Percentiles rank a stretch among this genome's conserved stretches.
These are phyloP conservation scores for Botrytis porri DNA, from an alignment of 2,329 filamentous ascomycete genomes.

Conservation along the genomic window DNA sequence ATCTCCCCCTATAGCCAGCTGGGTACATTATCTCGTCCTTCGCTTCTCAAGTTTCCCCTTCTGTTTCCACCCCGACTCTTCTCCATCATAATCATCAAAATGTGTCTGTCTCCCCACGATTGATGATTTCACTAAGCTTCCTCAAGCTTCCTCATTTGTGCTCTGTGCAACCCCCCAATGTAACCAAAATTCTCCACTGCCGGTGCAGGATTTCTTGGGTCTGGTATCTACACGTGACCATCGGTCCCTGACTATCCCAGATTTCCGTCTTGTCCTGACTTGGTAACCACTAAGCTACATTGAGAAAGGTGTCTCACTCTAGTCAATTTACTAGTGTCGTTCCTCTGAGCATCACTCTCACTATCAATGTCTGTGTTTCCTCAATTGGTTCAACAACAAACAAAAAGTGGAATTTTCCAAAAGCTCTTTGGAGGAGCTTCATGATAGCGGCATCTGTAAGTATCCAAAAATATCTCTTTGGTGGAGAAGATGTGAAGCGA, in stretches of 20 bases:
- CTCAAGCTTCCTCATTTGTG: background rate
- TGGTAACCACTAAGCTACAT: background rate
- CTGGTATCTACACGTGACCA: background rate
- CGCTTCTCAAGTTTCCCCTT: background rate
- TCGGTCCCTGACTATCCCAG: background rate
- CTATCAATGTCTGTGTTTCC: background rate
- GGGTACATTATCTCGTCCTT: background rate
- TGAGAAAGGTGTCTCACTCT: background rate
- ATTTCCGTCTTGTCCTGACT: background rate
- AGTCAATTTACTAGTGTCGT: background rate
- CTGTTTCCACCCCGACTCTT: background rate
- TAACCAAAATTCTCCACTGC: constrained; percentile 4
- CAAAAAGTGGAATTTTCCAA: background rate
- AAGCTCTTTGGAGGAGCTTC: background rate
- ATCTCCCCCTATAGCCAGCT: background rate
- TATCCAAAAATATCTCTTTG: constrained; percentile 2
- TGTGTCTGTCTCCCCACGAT: background rate
- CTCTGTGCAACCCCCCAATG: constrained; percentile 1
- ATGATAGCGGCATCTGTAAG: background rate
- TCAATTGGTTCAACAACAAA: background rate
- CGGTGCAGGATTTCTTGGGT: background rate
- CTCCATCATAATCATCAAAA: background rate
- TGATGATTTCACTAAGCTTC: background rate
- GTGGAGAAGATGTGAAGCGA: background rate
- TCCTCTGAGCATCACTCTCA: background rate